A percentile compares a stretch with the other conserved stretches of the same genome.
phyloP scores from a whole-genome alignment of 1,284 basidiomycete species.

The Ustilago trichophora region DNA sequence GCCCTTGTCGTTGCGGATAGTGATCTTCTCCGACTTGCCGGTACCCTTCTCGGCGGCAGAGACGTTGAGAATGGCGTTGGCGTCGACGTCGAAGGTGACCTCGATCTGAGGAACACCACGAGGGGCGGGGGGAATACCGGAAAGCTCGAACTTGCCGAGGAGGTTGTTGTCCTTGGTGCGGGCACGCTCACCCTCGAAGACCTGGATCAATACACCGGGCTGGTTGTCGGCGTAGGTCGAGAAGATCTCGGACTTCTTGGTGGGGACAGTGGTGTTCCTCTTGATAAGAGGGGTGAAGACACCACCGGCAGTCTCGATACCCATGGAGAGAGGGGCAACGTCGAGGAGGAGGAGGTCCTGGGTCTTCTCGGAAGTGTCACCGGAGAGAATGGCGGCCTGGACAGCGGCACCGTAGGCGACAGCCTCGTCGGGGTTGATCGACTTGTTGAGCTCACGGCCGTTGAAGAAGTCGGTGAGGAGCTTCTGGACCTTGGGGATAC shows the following conservation, averaged over 20 bases:
- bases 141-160: slow-evolving; percentile 98
- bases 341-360: slow-evolving; percentile 96
- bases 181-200: slow-evolving; percentile 98
- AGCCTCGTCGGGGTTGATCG: slow-evolving; percentile 99
- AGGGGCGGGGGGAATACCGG: slow-evolving; percentile 95
- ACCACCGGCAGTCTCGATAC: slow-evolving; percentile 97
- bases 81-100: slow-evolving; percentile 98
- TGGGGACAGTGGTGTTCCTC: slow-evolving; percentile 97
- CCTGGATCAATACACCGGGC: slow-evolving; percentile 97
- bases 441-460: slow-evolving; percentile 72
- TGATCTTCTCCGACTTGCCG: slow-evolving; percentile 91
- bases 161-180: slow-evolving; percentile 99
- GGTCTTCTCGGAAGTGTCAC: slow-evolving; percentile 97
- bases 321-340: slow-evolving; percentile 93
- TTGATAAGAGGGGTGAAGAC: slow-evolving; percentile 98
- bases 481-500: slow-evolving; percentile 98
- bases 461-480: slow-evolving; percentile 99
- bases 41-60: slow-evolving; percentile 96
- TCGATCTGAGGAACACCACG: slow-evolving; percentile 98
- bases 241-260: slow-evolving; percentile 99
- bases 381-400: slow-evolving; percentile 96
- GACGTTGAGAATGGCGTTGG: slow-evolving; percentile 97
- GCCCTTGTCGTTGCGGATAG: slow-evolving; percentile 98
- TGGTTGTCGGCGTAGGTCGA: slow-evolving; percentile 99
- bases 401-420: slow-evolving; percentile 99